Percentiles rank a stretch among this genome's conserved stretches.
phyloP scores from a whole-genome alignment of 2,329 filamentous ascomycete genomes.

The Aspergillus sp. region DNA sequence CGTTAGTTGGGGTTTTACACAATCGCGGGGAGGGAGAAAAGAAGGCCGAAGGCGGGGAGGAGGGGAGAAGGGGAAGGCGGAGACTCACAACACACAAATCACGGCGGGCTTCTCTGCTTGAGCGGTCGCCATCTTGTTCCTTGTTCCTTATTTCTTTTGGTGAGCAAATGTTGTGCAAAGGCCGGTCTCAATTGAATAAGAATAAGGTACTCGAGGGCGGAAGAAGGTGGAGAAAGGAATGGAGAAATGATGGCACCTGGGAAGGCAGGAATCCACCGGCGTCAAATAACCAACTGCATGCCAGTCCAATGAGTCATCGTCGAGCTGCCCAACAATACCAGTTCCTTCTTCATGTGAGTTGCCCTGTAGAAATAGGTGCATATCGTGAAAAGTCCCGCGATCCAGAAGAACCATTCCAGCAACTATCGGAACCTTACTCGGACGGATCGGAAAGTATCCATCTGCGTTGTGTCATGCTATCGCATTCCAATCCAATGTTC shows the following conservation, averaged over 20 bases:
- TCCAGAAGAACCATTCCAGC: no score
- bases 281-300: background rate
- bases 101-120: constrained; percentile 54
- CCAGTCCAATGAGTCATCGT: background rate
- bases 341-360: no score
- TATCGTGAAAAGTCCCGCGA: no score
- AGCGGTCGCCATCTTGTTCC: constrained; percentile 2
- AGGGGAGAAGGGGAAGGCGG: background rate
- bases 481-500: no score
- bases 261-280: background rate
- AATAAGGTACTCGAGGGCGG: no score
- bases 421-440: no score
- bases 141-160: background rate
- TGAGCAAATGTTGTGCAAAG: no score
- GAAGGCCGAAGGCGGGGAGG: background rate
- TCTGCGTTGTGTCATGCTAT: no score
- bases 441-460: no score
- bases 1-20: background rate
- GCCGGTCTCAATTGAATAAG: no score
- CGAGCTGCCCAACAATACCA: background rate
- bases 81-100: constrained; percentile 79
- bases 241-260: no score
- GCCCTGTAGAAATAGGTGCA: no score
- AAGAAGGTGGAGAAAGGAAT: background rate
- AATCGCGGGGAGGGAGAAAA: background rate